These are phyloP conservation scores for Blastocystis sp. DNA, from an alignment of 352 stramenopile genomes.

Conservation along the genomic window DNA sequence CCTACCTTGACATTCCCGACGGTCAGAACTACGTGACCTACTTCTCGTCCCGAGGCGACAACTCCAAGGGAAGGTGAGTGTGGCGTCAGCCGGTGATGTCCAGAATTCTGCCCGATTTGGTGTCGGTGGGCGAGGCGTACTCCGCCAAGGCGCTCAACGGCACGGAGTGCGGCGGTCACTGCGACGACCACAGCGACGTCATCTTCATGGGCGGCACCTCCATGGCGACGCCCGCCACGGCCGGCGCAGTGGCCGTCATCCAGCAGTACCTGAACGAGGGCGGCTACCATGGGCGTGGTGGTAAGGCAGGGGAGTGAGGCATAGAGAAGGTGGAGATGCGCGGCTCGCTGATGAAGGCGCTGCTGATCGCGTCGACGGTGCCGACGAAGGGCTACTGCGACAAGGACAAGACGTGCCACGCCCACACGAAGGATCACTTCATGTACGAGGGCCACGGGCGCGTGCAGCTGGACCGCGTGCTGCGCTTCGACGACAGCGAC, in stretches of 20 bases:
- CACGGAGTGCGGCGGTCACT: neutral
- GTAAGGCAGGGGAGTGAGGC: neutral
- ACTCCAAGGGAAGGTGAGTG: neutral
- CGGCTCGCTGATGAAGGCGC: slow-evolving; percentile 32
- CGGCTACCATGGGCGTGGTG: neutral
- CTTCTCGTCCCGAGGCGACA: slow-evolving; percentile 49
- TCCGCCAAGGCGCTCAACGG: slow-evolving; percentile 39
- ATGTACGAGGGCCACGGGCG: slow-evolving; percentile 30
- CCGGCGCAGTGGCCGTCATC: slow-evolving; percentile 9
- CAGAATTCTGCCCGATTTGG: slow-evolving; percentile 40
- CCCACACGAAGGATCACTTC: neutral
- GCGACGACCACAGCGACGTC: slow-evolving; percentile 12
- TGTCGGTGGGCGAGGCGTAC: neutral
- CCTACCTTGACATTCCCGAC: neutral
- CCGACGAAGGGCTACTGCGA: slow-evolving; percentile 14
- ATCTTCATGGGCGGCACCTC: slow-evolving; percentile 18
- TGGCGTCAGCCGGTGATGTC: neutral
- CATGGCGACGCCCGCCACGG: slow-evolving; percentile 2
- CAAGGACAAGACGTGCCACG: neutral
- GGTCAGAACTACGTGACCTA: slow-evolving; percentile 6
- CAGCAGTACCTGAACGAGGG: slow-evolving; percentile 39
- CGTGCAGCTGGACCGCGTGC: slow-evolving; percentile 31
- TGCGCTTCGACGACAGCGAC: slow-evolving; percentile 50
- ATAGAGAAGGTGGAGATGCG: slow-evolving; percentile 40
- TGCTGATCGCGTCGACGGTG: neutral